Percentiles rank a stretch among this genome's conserved stretches.
Evolutionary conservation across 495 filamentous ascomycete genomes (phyloP).

Genomic region (Penicillium herquei): DNA sequence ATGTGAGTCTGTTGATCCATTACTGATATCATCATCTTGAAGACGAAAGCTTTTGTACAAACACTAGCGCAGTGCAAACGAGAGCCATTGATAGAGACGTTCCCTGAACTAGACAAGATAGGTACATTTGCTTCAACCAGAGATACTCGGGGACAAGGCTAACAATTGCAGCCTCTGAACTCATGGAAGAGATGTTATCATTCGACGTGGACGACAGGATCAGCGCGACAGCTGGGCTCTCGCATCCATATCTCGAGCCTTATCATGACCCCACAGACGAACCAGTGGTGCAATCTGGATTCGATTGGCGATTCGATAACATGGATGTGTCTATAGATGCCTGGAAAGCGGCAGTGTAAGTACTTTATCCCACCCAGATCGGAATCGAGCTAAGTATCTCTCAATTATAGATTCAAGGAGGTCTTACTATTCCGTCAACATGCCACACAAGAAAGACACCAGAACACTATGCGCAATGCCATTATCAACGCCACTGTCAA

Average conservation of each 20-base stretch:
- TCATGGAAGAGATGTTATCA: conserved; percentile 92
- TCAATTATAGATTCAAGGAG: background rate
- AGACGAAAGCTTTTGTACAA: conserved; percentile 5
- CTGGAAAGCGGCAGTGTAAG: background rate
- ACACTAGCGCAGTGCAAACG: conserved; percentile 2
- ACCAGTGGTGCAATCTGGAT: conserved; percentile 87
- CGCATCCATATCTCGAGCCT: conserved; percentile 85
- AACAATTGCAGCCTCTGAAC: conserved; percentile 66
- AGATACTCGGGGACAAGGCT: background rate
- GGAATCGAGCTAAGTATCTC: background rate
- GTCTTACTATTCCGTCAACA: background rate
- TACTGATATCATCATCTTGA: background rate
- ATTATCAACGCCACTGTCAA: background rate
- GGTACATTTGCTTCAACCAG: background rate
- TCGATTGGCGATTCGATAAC: conserved; percentile 86
- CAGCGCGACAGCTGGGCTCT: conserved; percentile 73
- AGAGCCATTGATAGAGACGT: background rate
- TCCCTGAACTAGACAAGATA: background rate
- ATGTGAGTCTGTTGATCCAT: background rate
- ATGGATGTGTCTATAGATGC: background rate
- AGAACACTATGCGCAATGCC: background rate
- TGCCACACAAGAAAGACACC: background rate
- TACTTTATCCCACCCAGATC: background rate
- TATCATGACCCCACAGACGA: conserved; percentile 98
- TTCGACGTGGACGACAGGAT: conserved; percentile 90